phyloP scores from a whole-genome alignment of 225 moss, liverwort and hornwort genomes.

The Asterella californica region DNA sequence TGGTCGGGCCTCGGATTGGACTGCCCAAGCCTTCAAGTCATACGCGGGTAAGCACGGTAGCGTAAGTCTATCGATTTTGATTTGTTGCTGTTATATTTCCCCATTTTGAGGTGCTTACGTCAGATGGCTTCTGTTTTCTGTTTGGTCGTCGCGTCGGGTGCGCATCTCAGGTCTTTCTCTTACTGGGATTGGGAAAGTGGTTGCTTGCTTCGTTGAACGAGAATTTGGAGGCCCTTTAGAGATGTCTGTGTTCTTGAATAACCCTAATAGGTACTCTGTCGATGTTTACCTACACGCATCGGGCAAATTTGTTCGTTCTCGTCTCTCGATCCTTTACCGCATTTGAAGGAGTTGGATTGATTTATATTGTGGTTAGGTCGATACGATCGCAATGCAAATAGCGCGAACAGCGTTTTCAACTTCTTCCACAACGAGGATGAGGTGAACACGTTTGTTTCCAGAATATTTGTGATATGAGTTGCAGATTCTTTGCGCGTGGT shows the following conservation, averaged over 20 bases:
- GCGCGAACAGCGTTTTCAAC: conserved; percentile 78
- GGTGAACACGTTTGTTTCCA: conserved; percentile 29
- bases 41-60: conserved; percentile 22
- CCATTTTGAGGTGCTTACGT: not conserved
- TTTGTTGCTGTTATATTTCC: too few relatives aligned
- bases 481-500: too few relatives aligned
- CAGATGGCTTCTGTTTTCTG: not conserved
- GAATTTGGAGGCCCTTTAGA: not conserved
- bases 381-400: conserved; percentile 78
- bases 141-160: not conserved
- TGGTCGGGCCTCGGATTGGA: conserved; percentile 96
- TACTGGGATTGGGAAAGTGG: not conserved
- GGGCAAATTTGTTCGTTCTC: not conserved
- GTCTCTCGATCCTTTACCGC: not conserved
- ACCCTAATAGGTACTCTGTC: not conserved
- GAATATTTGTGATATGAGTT: not conserved
- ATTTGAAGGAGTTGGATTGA: not conserved
- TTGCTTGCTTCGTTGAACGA: not conserved
- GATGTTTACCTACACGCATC: not conserved
- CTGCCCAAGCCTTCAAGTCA: conserved; percentile 85
- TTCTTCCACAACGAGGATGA: conserved; percentile 96
- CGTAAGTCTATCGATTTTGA: too few relatives aligned
- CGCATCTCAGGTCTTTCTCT: not conserved
- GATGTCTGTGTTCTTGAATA: not conserved
- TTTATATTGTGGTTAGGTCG: conserved; percentile 51